These are phyloP conservation scores for Penicillium salamii DNA, from an alignment of 495 filamentous ascomycete genomes.

Conservation along the genomic window DNA sequence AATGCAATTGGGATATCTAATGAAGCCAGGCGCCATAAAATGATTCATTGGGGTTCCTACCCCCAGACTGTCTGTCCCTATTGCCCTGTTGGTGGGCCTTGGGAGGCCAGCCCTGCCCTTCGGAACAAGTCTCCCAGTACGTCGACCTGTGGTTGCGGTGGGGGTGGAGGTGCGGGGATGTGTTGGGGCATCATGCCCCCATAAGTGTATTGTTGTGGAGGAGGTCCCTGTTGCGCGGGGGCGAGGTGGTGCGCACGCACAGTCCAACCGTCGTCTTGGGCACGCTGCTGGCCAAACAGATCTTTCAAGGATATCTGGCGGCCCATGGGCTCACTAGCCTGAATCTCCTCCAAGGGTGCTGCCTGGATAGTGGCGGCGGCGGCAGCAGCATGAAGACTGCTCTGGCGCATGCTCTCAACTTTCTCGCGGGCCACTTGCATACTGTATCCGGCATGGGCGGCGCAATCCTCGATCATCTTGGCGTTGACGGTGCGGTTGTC, in stretches of 20 bases:
- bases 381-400: conserved; percentile 36
- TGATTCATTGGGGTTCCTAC: background rate
- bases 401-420: conserved; percentile 38
- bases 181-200: conserved; percentile 14
- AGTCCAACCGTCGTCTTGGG: conserved; percentile 50
- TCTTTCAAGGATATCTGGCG: conserved; percentile 53
- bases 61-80: conserved; percentile 1
- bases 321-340: conserved; percentile 47
- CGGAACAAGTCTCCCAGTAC: conserved; percentile 43
- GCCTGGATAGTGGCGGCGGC: conserved; percentile 26
- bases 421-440: conserved; percentile 42
- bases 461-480: conserved; percentile 53
- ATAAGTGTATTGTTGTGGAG: conserved; percentile 5
- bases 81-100: conserved; percentile 19
- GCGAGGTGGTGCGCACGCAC: conserved; percentile 42
- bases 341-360: conserved; percentile 31
- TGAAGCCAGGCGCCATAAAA: conserved; percentile 15
- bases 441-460: conserved; percentile 46
- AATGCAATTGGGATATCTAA: conserved; percentile 6
- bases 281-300: conserved; percentile 53
- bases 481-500: conserved; percentile 49
- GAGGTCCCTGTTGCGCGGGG: conserved; percentile 7
- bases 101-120: conserved; percentile 38
- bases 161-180: conserved; percentile 12
- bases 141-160: conserved; percentile 26